A percentile compares a stretch with the other conserved stretches of the same genome.
Evolutionary conservation across 306 rosid species (phyloP).

Genomic region (Rosa multiflora): DNA sequence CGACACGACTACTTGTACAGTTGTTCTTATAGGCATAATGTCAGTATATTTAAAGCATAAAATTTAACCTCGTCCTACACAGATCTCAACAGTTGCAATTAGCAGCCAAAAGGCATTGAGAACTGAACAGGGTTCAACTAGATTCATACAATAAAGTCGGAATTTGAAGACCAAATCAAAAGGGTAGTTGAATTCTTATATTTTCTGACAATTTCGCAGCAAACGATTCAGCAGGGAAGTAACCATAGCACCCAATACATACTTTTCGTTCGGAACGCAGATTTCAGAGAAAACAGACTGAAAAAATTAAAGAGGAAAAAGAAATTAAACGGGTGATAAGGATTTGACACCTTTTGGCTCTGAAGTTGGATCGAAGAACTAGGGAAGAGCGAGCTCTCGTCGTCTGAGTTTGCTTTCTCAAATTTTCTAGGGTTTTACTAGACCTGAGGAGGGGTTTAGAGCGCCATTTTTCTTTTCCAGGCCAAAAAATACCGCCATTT

Average conservation of each 20-base stretch:
- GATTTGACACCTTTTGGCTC: constrained; percentile 1
- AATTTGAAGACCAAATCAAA: not conserved
- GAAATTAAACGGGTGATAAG: not conserved
- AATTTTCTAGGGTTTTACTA: not conserved
- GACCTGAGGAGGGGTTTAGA: not conserved
- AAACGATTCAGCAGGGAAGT: not conserved
- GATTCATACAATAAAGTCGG: not conserved
- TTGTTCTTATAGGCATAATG: not conserved
- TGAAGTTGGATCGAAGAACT: not conserved
- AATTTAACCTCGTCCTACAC: not conserved
- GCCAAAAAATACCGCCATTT: not conserved
- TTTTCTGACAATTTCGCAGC: not conserved
- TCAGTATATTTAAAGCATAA: not conserved
- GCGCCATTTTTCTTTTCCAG: not conserved
- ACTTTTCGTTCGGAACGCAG: not conserved
- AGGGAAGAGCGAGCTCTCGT: not conserved
- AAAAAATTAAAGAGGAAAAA: not conserved
- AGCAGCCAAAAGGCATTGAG: not conserved
- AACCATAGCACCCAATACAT: no score
- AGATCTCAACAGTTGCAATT: not conserved
- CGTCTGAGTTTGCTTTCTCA: not conserved
- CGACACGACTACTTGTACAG: not conserved
- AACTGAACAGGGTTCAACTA: not conserved
- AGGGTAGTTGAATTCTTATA: not conserved
- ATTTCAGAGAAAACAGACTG: not conserved